Conservation (phyloP, 371 early-diverging fungal species). For the Batkoa obscura region DNA sequence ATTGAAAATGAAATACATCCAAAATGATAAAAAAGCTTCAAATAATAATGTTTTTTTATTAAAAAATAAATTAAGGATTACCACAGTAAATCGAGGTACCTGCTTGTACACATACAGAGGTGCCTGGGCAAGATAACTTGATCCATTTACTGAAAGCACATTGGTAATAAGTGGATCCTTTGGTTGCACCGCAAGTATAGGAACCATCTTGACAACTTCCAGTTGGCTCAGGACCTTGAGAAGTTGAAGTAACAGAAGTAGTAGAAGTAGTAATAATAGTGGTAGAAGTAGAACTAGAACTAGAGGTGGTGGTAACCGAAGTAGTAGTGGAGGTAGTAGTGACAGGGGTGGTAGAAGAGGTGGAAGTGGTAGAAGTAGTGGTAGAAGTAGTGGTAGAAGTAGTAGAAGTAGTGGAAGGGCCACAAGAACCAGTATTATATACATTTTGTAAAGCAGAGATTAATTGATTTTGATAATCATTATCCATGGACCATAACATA, state of each 20-base stretch:
- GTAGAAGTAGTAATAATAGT: neutral
- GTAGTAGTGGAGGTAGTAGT: neutral
- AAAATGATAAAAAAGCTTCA: too few species aligned
- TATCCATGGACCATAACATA: constrained; percentile 34
- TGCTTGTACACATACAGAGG: neutral
- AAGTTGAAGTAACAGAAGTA: neutral
- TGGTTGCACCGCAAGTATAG: neutral
- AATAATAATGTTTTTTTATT: too few species aligned
- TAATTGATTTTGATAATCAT: constrained; percentile 10
- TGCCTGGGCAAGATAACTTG: neutral
- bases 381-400: neutral
- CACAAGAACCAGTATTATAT: neutral
- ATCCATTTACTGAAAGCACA: neutral
- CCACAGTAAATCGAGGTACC: neutral
- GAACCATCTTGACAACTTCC: neutral
- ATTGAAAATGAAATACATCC: too few species aligned
- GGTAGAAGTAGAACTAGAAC: neutral
- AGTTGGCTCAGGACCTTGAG: neutral
- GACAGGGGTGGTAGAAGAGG: neutral
- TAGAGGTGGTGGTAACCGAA: neutral
- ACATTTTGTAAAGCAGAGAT: neutral
- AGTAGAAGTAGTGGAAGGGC: neutral
- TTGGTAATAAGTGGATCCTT: neutral
- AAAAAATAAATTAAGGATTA: neutral
- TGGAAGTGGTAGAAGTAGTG: neutral